These are phyloP conservation scores for Alternaria alternata DNA, from an alignment of 2,329 filamentous ascomycete species.

Conservation along the genomic window DNA sequence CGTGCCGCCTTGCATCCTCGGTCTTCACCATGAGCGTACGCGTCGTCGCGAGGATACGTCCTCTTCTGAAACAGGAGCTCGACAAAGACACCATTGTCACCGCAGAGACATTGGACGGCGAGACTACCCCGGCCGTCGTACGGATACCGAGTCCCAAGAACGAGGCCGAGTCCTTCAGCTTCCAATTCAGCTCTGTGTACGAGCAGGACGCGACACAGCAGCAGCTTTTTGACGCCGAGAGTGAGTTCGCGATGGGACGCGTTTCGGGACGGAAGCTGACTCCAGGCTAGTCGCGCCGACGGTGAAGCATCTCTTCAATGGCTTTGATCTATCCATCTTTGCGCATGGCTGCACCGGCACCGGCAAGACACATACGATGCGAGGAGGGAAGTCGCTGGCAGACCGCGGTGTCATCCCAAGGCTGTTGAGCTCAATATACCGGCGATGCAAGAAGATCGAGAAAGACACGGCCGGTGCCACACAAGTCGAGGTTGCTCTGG, in stretches of 20 bases:
- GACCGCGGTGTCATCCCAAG: constrained; percentile 89
- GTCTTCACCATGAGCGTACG: constrained; percentile 67
- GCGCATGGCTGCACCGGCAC: constrained; percentile 94
- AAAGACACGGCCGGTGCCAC: constrained; percentile 79
- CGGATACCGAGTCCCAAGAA: constrained; percentile 96
- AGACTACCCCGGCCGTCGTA: constrained; percentile 67
- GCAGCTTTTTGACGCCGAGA: constrained; percentile 86
- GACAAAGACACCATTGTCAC: constrained; percentile 88
- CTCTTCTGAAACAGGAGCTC: constrained; percentile 83
- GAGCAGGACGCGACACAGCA: constrained; percentile 82
- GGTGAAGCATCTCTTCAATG: constrained; percentile 89
- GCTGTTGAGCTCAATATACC: constrained; percentile 83
- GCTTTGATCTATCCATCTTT: constrained; percentile 77
- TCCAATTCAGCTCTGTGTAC: constrained; percentile 94
- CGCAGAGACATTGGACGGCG: constrained; percentile 57
- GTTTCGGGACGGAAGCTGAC: constrained; percentile 27
- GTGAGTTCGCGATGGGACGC: constrained; percentile 55
- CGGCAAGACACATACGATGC: constrained; percentile 96
- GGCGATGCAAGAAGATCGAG: constrained; percentile 81
- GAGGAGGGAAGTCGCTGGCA: constrained; percentile 83
- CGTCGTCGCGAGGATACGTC: constrained; percentile 90
- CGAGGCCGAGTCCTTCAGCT: constrained; percentile 87
- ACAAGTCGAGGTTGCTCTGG: constrained; percentile 76
- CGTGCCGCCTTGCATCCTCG: constrained; percentile 16
- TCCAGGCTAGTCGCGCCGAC: constrained; percentile 76